These are phyloP conservation scores for Mortierella sp. DNA, from an alignment of 371 early-diverging fungal genomes.

Conservation along the genomic window DNA sequence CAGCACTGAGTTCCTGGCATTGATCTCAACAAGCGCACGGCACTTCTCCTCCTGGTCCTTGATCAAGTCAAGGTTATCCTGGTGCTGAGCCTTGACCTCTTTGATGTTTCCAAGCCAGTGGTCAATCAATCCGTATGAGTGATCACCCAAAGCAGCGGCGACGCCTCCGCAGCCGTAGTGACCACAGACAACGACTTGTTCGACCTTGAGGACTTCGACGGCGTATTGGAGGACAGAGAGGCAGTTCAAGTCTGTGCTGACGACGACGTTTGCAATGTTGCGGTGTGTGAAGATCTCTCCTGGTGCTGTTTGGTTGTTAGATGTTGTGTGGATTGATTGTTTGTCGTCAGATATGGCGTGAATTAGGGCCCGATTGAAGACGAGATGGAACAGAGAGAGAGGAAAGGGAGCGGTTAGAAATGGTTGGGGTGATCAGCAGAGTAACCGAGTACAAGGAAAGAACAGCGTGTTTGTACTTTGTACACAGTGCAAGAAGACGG, in stretches of 20 bases:
- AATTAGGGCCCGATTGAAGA: not conserved
- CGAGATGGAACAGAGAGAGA: not conserved
- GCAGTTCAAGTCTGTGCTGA: conserved; percentile 81
- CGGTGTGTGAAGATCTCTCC: conserved; percentile 97
- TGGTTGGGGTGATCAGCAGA: not conserved
- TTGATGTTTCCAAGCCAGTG: conserved; percentile 88
- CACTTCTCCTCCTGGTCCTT: conserved; percentile 61
- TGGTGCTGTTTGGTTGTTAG: conserved; percentile 57
- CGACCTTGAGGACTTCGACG: conserved; percentile 91
- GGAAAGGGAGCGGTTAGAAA: not conserved
- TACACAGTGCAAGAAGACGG: not conserved
- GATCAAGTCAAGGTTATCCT: conserved; percentile 63
- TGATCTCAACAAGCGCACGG: conserved; percentile 78
- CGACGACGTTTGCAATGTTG: conserved; percentile 96
- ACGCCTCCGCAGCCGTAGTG: conserved; percentile 95
- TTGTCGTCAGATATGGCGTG: conserved; percentile 14
- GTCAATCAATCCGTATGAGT: conserved; percentile 85
- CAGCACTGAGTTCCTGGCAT: conserved; percentile 80
- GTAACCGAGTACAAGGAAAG: not conserved
- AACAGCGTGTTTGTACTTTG: not conserved
- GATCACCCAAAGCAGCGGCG: conserved; percentile 73
- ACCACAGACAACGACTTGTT: conserved; percentile 94
- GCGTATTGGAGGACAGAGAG: conserved; percentile 95
- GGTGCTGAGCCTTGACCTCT: conserved; percentile 78
- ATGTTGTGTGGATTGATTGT: no score